A percentile compares a stretch with the other conserved stretches of the same genome.
These are phyloP conservation scores for Yamadazyma laniorum DNA, from an alignment of 805 yeast species.

Conservation along the genomic window DNA sequence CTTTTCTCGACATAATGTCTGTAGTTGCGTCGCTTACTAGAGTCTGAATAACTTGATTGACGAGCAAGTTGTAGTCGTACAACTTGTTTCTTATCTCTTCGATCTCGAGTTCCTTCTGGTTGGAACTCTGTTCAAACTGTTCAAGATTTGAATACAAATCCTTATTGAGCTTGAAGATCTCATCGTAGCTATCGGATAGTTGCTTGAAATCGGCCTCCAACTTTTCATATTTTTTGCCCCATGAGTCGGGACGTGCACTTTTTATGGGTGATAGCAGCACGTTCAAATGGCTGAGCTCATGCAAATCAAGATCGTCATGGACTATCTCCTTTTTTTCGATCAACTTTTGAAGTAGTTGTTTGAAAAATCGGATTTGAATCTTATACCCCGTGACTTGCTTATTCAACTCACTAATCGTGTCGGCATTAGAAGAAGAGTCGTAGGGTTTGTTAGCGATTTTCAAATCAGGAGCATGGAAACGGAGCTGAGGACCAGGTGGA, in stretches of 20 bases:
- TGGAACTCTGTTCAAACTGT: constrained; percentile 30
- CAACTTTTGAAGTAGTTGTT: constrained; percentile 38
- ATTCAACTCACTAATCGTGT: constrained; percentile 29
- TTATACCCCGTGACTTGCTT: constrained; percentile 37
- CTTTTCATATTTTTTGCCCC: constrained; percentile 4
- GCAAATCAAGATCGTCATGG: constrained; percentile 7
- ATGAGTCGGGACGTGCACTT: constrained; percentile 9
- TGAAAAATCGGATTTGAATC: constrained; percentile 38
- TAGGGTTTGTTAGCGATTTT: background rate
- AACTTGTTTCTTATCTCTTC: constrained; percentile 13
- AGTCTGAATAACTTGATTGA: constrained; percentile 20
- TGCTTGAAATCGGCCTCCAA: constrained; percentile 21
- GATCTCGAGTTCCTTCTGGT: constrained; percentile 25
- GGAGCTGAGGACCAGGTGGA: constrained; percentile 8
- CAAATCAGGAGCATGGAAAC: background rate
- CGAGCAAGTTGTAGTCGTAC: constrained; percentile 15
- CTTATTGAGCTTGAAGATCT: constrained; percentile 34
- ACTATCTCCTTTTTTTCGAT: constrained; percentile 21
- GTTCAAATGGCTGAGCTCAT: constrained; percentile 11
- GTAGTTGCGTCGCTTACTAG: constrained; percentile 20
- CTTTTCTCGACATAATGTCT: constrained; percentile 17
- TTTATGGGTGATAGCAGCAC: constrained; percentile 5
- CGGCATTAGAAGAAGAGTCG: constrained; percentile 18
- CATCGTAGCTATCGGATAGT: constrained; percentile 29
- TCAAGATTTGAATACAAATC: constrained; percentile 39